Percentiles rank a stretch among this genome's conserved stretches.
phyloP scores from a whole-genome alignment of 2,329 filamentous ascomycete species.

The Xylaria sp. region DNA sequence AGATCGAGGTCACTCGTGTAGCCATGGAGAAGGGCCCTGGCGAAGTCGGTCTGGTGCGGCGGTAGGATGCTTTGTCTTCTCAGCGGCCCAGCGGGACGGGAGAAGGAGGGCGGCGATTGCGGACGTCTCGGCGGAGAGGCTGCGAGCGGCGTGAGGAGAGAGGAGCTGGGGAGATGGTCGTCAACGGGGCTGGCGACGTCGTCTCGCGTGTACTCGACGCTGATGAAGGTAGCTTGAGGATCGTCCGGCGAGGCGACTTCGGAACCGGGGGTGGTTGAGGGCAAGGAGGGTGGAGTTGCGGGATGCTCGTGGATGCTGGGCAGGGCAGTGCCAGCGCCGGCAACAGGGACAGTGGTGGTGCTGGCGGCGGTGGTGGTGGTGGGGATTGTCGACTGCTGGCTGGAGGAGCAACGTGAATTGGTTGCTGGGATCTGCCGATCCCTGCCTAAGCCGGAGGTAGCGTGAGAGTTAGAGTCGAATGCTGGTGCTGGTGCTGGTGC shows the following conservation, averaged over 20 bases:
- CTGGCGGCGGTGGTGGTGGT: conserved; percentile 33
- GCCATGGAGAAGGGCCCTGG: conserved; percentile 64
- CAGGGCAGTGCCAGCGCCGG: conserved; percentile 40
- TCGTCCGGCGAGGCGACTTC: conserved; percentile 23
- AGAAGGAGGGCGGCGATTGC: conserved; percentile 38
- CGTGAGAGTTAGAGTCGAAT: conserved; percentile 33
- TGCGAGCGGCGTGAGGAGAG: conserved; percentile 34
- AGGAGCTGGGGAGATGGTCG: conserved; percentile 36
- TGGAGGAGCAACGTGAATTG: conserved; percentile 33
- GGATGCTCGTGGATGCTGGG: conserved; percentile 51
- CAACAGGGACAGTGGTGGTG: conserved; percentile 2
- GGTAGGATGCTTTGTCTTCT: conserved; percentile 59
- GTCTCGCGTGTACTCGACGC: conserved; percentile 10
- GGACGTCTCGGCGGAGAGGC: conserved; percentile 33
- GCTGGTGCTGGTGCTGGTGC: too few relatives aligned
- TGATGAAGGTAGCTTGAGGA: conserved; percentile 34
- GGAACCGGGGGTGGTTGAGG: conserved; percentile 16
- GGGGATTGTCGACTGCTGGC: conserved; percentile 2
- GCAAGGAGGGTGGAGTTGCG: conserved; percentile 31
- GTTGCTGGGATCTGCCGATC: conserved; percentile 49
- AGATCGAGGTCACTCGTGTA: conserved; percentile 54
- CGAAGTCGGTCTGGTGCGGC: conserved; percentile 57
- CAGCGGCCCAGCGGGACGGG: conserved; percentile 46
- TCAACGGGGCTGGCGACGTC: conserved; percentile 29
- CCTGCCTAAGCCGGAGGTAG: conserved; percentile 43